phyloP scores from a whole-genome alignment of 331 rosid species.

The Quercus lobata region DNA sequence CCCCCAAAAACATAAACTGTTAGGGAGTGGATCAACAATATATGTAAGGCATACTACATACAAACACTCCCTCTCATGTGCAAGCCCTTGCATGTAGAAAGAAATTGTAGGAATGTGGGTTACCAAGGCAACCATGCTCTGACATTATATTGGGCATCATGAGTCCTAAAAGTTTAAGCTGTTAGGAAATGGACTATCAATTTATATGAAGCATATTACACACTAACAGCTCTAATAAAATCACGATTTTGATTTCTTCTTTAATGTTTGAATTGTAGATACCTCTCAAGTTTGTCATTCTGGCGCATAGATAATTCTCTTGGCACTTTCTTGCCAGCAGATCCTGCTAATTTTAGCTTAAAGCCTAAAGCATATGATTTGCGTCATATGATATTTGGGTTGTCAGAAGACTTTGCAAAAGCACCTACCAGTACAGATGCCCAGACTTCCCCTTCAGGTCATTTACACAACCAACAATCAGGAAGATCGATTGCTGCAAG shows the following conservation, averaged over 20 bases:
- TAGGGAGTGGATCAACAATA: neutral
- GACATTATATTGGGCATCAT: neutral
- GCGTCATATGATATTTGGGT: constrained; percentile 67
- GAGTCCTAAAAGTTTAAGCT: neutral
- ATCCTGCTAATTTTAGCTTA: constrained; percentile 42
- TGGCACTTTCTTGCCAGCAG: constrained; percentile 93
- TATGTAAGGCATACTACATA: neutral
- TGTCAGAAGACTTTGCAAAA: constrained; percentile 43
- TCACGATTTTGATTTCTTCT: neutral
- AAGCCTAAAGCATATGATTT: constrained; percentile 71
- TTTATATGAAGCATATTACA: neutral
- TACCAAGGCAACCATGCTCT: neutral
- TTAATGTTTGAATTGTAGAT: constrained; percentile 46
- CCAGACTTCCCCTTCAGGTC: constrained; percentile 31
- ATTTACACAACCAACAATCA: constrained; percentile 30
- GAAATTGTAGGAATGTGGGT: neutral
- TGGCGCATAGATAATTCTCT: constrained; percentile 92
- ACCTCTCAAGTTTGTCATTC: constrained; percentile 49
- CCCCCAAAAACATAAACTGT: neutral
- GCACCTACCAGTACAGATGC: constrained; percentile 31
- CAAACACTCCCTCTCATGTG: neutral
- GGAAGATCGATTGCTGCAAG: constrained; percentile 42
- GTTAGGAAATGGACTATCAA: neutral
- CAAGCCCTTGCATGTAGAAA: neutral
- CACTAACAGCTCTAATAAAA: neutral